Base-by-base conservation (phyloP, 1,284 basidiomycete genomes). In the Apiotrichum porosum region DNA sequence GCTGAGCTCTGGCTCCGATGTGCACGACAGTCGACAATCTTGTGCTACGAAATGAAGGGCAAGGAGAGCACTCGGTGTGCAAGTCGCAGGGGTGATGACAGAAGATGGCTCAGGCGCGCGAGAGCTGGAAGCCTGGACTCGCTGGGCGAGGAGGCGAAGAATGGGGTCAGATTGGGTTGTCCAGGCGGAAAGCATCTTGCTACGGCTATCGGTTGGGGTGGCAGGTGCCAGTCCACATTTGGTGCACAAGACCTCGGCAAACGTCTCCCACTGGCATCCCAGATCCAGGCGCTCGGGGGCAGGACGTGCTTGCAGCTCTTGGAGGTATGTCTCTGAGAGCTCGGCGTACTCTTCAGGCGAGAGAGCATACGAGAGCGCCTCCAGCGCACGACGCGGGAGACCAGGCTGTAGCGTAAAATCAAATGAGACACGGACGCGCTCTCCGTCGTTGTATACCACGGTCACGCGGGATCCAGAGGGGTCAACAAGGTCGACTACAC, bases 1-100 rank as follows among this genome's bases (percentile, higher is more conserved):
- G n/a, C 77, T 51, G n/a, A 91, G 69, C 2, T 79, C 77, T 21
- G 76, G 65, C 44, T 82, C 79, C 10, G 78, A 75, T 10, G 51
- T 51, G 2, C 61, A 43, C 8, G 64, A 55, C 19, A 77, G 57
- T 6, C 70, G 66, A 21, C 61, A 66, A 37, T 76, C 71, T 53
- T 93, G 87, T 0, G 79, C 88, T 3, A 91, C 77, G 34, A 83
- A 79, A 65, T 93, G 89, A 2, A 94, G 69, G 0, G 82, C 83
- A 48, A 83, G 80, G 9, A 93, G 44, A 3, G 71, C 49, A 1
- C 61, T 45, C 6, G 57, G 39, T 2, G 52, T 44, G 30, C 31
- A 42, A 4, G 41, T 31, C 9, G 22, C 31, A 3, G 41, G 32
- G 1, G 22, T 13, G 22, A 24, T 15, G 3, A 21, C 4, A 43